phyloP scores from a whole-genome alignment of 306 rosid genomes.

The Cucurbita argyrosperma region DNA sequence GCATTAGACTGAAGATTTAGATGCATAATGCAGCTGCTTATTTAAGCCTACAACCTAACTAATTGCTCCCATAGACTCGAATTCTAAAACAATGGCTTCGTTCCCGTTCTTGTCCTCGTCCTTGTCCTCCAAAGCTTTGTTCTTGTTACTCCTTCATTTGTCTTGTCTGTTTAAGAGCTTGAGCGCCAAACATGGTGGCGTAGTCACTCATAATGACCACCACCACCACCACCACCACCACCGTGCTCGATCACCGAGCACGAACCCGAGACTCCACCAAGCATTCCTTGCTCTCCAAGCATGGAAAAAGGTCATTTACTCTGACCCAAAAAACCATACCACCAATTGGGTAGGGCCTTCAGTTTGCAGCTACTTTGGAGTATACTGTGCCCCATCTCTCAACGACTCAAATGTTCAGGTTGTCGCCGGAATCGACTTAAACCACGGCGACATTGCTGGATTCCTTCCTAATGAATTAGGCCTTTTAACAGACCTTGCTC shows the following conservation, averaged over 20 bases:
- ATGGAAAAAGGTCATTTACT: conserved; percentile 69
- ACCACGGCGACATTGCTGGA: conserved; percentile 66
- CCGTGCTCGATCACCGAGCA: conserved; percentile 5
- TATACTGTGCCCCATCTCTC: conserved; percentile 45
- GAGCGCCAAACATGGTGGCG: conserved; percentile 32
- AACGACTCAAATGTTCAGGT: conserved; percentile 43
- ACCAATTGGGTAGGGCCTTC: conserved; percentile 62
- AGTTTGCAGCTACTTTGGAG: conserved; percentile 62
- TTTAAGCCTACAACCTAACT: conserved; percentile 22
- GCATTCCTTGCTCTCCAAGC: conserved; percentile 80
- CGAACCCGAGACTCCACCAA: conserved; percentile 40
- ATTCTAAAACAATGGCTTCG: conserved; percentile 38
- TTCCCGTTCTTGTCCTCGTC: conserved; percentile 10
- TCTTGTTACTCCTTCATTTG: conserved; percentile 24
- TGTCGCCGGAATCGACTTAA: conserved; percentile 82
- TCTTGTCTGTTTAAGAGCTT: conserved; percentile 29
- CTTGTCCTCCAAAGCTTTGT: conserved; percentile 7
- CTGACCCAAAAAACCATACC: conserved; percentile 68
- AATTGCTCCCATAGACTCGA: conserved; percentile 4
- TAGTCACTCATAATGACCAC: neutral
- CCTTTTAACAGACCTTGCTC: conserved; percentile 54
- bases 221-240: conserved; percentile 10
- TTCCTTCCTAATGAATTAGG: conserved; percentile 61
- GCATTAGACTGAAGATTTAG: conserved; percentile 17
- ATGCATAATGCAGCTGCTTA: conserved; percentile 19